A percentile compares a stretch with the other conserved stretches of the same genome.
Evolutionary conservation across 306 rosid genomes (phyloP).

Genomic region (Prinsepia uniflora): DNA sequence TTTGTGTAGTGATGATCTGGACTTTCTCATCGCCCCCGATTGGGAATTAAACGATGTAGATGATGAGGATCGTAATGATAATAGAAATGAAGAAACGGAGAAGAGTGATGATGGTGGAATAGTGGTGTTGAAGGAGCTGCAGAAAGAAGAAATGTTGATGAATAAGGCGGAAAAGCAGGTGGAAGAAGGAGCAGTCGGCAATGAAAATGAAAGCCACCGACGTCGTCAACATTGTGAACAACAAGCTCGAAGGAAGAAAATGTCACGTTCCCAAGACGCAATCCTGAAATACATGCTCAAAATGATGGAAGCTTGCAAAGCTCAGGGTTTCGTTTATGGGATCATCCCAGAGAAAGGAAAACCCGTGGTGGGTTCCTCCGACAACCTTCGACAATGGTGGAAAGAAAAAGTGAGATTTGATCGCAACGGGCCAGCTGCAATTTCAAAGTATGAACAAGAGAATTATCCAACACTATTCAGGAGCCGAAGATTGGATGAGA

Average conservation of each 20-base stretch:
- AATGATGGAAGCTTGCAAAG: slow-evolving; percentile 65
- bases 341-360: slow-evolving; percentile 61
- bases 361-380: slow-evolving; percentile 61
- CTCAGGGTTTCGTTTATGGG: slow-evolving; percentile 67
- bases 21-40: slow-evolving; percentile 29
- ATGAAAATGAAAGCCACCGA: no score
- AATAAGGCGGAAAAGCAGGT: slow-evolving; percentile 36
- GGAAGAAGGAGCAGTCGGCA: no score
- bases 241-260: slow-evolving; percentile 51
- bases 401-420: slow-evolving; percentile 64
- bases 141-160: slow-evolving; percentile 28
- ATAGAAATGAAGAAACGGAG: slow-evolving; percentile 28
- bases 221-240: background rate
- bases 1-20: slow-evolving; percentile 30
- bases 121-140: background rate
- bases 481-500: no score
- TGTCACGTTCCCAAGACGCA: slow-evolving; percentile 59
- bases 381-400: slow-evolving; percentile 82
- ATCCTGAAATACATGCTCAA: slow-evolving; percentile 62
- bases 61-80: slow-evolving; percentile 48
- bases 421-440: slow-evolving; percentile 56
- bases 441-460: slow-evolving; percentile 41
- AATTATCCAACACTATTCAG: no score
- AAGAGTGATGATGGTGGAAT: no score
- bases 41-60: slow-evolving; percentile 25